These are phyloP conservation scores for Globomyces pollinis-pini DNA, from an alignment of 192 early-diverging fungal species.

Conservation along the genomic window DNA sequence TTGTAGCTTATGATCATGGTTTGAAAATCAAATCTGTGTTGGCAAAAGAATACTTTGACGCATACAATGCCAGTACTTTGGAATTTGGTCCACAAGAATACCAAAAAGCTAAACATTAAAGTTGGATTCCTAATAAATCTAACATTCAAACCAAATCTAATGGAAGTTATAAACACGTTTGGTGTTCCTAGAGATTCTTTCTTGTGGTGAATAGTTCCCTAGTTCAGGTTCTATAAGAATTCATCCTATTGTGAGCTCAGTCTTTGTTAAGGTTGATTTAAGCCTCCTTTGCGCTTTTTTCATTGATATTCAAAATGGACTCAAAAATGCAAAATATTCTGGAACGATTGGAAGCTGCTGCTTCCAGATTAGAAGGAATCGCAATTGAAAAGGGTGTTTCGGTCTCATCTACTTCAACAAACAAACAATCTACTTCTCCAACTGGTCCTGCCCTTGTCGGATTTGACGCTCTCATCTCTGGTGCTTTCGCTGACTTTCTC, in stretches of 20 bases:
- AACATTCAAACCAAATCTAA: too few relatives aligned
- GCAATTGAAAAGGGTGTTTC: conserved; percentile 37
- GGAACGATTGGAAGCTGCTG: conserved; percentile 87
- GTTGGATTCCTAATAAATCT: too few relatives aligned
- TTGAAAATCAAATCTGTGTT: not conserved
- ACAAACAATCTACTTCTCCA: conserved; percentile 28
- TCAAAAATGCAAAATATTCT: conserved; percentile 58
- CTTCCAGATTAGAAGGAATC: conserved; percentile 80
- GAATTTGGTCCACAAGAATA: conserved; percentile 1
- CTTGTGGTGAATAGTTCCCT: too few relatives aligned
- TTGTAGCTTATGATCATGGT: not conserved
- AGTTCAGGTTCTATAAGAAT: too few relatives aligned
- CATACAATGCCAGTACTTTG: not conserved
- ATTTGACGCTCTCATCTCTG: conserved; percentile 46
- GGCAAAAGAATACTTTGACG: not conserved
- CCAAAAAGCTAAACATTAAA: too few relatives aligned
- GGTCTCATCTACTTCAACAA: conserved; percentile 22
- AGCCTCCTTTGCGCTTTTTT: too few relatives aligned
- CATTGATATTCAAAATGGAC: conserved; percentile 1
- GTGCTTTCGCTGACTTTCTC: conserved; percentile 29
- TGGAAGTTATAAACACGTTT: too few relatives aligned
- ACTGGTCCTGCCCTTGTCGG: conserved; percentile 15
- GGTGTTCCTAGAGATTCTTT: too few relatives aligned
- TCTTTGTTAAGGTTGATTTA: too few relatives aligned
- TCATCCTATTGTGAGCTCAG: too few relatives aligned